These are phyloP conservation scores for Aspergillus sp. DNA, from an alignment of 2,329 filamentous ascomycete species.

Conservation along the genomic window DNA sequence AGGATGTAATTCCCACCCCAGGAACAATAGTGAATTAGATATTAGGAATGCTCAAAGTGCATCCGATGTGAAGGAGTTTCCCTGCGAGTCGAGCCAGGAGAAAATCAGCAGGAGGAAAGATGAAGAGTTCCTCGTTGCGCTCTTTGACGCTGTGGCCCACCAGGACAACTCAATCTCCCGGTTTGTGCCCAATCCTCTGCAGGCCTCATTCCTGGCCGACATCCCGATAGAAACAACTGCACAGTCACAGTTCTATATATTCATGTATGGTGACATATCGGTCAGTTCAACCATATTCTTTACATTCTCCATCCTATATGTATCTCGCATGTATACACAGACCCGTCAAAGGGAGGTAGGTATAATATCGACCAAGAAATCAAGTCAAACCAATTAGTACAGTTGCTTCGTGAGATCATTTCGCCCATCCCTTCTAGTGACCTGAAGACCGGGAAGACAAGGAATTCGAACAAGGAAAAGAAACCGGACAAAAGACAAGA, in stretches of 20 bases:
- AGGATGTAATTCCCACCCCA: too few species aligned
- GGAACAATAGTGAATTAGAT: too few species aligned
- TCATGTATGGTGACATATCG: too few species aligned
- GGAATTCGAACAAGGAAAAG: slow-evolving; percentile 1
- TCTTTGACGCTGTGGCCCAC: background rate
- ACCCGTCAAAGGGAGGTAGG: background rate
- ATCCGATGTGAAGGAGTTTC: too few species aligned
- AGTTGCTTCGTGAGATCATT: slow-evolving; percentile 8
- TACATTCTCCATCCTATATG: background rate
- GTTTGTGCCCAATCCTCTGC: background rate
- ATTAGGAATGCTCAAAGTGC: too few species aligned
- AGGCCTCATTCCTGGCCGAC: background rate
- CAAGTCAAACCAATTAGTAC: slow-evolving; percentile 1
- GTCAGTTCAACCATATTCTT: background rate
- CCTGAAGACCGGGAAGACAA: background rate
- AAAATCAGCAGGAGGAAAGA: too few species aligned
- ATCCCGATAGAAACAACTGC: background rate
- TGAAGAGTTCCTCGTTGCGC: too few species aligned
- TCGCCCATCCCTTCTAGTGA: slow-evolving; percentile 3
- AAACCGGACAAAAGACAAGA: slow-evolving; percentile 3
- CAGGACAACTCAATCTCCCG: background rate
- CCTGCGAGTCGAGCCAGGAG: too few species aligned
- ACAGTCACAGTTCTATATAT: background rate
- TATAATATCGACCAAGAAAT: background rate
- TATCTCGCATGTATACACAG: background rate